Percentiles rank a stretch among this genome's conserved stretches.
These are phyloP conservation scores for Globisporangium camurandrum DNA, from an alignment of 352 stramenopile species.

Conservation along the genomic window DNA sequence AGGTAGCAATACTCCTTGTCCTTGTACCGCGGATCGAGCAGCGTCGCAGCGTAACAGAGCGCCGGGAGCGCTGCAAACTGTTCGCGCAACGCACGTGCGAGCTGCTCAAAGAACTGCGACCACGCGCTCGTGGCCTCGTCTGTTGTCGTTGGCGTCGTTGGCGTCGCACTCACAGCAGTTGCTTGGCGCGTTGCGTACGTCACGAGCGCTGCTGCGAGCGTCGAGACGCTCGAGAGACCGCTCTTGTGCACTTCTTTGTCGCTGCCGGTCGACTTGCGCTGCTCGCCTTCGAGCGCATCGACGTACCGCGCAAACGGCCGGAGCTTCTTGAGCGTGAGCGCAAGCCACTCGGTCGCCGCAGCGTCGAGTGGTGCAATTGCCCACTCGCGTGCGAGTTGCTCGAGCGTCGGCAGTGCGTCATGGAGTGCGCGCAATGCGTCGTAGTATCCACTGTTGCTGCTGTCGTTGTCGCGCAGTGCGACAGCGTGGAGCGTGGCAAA, in stretches of 20 bases:
- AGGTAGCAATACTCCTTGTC: constrained; percentile 76
- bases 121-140: constrained; percentile 27
- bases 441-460: constrained; percentile 51
- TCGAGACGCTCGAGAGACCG: constrained; percentile 70
- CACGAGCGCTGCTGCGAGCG: constrained; percentile 58
- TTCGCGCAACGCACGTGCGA: constrained; percentile 44
- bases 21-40: constrained; percentile 79
- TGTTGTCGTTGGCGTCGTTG: too few species aligned
- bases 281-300: constrained; percentile 65
- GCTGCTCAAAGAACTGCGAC: constrained; percentile 54
- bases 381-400: constrained; percentile 50
- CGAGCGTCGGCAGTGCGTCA: constrained; percentile 30
- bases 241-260: constrained; percentile 73
- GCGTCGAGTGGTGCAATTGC: constrained; percentile 34
- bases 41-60: constrained; percentile 59
- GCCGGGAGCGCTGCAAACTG: constrained; percentile 44
- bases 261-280: constrained; percentile 61
- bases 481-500: constrained; percentile 21
- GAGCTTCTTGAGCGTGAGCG: constrained; percentile 62
- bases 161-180: too few species aligned
- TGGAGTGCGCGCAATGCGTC: constrained; percentile 52
- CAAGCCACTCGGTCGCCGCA: constrained; percentile 40
- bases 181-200: constrained; percentile 62
- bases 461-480: constrained; percentile 1
- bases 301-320: constrained; percentile 65